These are phyloP conservation scores for Medicago arabica DNA, from an alignment of 306 rosid species.

Conservation along the genomic window DNA sequence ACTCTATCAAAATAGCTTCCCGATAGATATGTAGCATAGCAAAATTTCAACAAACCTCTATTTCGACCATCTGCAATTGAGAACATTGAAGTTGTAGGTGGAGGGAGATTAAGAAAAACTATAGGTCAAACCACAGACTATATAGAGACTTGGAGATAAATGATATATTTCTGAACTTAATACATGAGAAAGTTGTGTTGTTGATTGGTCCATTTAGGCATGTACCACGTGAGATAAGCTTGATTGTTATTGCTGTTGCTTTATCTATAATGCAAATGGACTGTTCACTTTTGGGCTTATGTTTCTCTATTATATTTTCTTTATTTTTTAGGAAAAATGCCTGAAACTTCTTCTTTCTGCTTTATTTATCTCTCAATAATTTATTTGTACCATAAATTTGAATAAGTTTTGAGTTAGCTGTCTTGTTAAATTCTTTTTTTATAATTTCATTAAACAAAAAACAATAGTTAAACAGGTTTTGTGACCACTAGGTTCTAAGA, in stretches of 20 bases:
- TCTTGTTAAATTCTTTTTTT: slow-evolving; percentile 15
- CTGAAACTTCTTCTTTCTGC: background rate
- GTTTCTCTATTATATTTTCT: background rate
- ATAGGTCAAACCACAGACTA: background rate
- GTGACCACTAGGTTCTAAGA: slow-evolving; percentile 3
- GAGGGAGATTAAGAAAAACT: background rate
- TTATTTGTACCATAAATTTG: background rate
- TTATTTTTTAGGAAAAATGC: background rate
- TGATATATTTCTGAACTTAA: background rate
- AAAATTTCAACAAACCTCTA: background rate
- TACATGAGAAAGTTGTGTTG: background rate
- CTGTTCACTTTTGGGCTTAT: slow-evolving; percentile 12
- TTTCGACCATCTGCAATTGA: background rate
- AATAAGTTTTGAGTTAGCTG: background rate
- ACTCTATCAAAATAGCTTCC: background rate
- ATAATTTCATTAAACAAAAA: background rate
- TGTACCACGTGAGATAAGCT: background rate
- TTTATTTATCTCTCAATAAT: background rate
- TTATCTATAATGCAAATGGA: slow-evolving; percentile 5
- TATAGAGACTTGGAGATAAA: slow-evolving; percentile 2
- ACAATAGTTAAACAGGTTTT: background rate
- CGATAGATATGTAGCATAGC: background rate
- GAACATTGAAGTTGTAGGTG: background rate
- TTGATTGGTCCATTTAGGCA: background rate
- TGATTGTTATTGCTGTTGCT: slow-evolving; percentile 2